Base-by-base conservation (phyloP, 2,329 filamentous ascomycete species). In the Penicillium brevicompactum region DNA sequence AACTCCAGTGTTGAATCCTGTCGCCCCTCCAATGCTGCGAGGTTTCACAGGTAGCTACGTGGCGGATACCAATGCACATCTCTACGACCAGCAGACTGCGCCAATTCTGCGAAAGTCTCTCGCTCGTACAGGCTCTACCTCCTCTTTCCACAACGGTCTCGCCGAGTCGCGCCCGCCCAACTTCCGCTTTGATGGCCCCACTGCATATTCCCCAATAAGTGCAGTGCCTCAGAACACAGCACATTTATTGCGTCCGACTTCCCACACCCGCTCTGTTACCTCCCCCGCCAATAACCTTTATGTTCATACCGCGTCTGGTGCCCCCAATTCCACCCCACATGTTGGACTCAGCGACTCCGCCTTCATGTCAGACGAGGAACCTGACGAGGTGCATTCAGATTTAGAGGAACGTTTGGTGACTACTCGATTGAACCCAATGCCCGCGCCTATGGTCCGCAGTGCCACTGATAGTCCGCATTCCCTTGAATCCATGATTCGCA, bases 51-150 rank as follows among this genome's bases (percentile, higher is more conserved):
- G 83, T 0, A 86, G 87, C 58, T 82, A 82, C 9, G 86, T 87
- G 49, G 86, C 87, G 49, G 89, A 94, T 61, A 87, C 87, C 1
- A 89, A 87, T 10, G 90, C 92, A 21, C 87, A 91, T 69, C 77
- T 97, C 0, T 97, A 97, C 73, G 92, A 97, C 66, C 91, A 96
- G 71, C 91, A 96, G 69, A 95, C 94, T 6, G 81, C 94, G 10
- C 93, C 93, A 0, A 95, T 97, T 49, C 77, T 97, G 5, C 89
- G 94, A 65, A 90, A 94, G 68, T 94, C 91, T 0, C 80, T 89
- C 22, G 84, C 82, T 21, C 68, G 90, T 10, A 93, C 87, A 60
- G 87, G 88, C 37, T 89, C 85, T 48, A 84, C 86, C 1, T 83
- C 84, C 0, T 89, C 88, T 0, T 94, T 97, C 72, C 91, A 96